phyloP scores from a whole-genome alignment of 75 land plant genomes.

The Pseudotsuga menziesii region DNA sequence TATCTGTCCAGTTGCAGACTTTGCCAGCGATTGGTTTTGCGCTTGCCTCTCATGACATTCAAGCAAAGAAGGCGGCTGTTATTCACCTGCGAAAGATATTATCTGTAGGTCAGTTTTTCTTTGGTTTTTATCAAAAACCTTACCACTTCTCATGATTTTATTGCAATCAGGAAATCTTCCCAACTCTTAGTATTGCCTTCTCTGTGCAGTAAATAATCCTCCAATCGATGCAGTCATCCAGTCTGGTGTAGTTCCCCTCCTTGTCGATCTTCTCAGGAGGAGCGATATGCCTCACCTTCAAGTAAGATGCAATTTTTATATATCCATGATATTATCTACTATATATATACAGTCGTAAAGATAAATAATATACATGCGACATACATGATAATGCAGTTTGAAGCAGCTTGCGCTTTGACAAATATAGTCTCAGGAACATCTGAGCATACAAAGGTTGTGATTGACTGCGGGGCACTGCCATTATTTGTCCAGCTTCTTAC shows the following conservation, averaged over 20 bases:
- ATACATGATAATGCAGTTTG: constrained; percentile 20
- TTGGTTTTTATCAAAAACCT: too few relatives aligned
- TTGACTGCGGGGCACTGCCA: constrained; percentile 38
- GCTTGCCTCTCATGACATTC: too few relatives aligned
- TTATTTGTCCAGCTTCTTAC: constrained; percentile 33
- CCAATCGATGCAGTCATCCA: constrained; percentile 41
- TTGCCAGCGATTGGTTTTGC: too few relatives aligned
- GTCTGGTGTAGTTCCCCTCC: constrained; percentile 37
- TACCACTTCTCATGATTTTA: too few relatives aligned
- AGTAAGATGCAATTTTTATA: constrained; percentile 7
- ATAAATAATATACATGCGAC: background rate
- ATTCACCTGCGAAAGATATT: too few relatives aligned
- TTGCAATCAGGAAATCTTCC: too few relatives aligned
- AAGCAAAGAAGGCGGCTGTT: constrained; percentile 5
- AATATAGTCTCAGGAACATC: constrained; percentile 44
- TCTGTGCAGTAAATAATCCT: constrained; percentile 30
- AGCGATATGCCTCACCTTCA: constrained; percentile 37
- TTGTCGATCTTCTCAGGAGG: constrained; percentile 33
- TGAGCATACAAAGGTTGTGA: constrained; percentile 30
- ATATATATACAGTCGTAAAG: background rate
- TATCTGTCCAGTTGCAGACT: too few relatives aligned
- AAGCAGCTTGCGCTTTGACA: constrained; percentile 46
- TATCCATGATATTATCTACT: background rate
- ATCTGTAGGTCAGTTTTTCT: background rate
- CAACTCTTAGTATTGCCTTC: background rate